Evolutionary conservation across 108 stramenopile species (phyloP).

Genomic region (Cyclotella choctawhatcheeana): DNA sequence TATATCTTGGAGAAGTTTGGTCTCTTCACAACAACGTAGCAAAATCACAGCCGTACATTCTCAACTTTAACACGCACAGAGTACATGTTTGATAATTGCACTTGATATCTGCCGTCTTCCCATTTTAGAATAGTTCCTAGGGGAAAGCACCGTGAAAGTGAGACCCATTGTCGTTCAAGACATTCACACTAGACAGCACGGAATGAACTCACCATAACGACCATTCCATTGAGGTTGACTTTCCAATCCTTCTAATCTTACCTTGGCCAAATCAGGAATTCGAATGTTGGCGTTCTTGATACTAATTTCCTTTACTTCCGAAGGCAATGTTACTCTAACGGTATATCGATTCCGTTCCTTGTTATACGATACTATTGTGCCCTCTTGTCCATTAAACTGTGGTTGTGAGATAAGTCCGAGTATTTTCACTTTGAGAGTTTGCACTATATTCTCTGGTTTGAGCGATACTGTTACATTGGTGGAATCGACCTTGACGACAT

Average conservation of each 20-base stretch:
- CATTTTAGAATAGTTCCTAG: conserved; percentile 9
- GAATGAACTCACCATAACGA: conserved; percentile 26
- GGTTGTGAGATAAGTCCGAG: conserved; percentile 31
- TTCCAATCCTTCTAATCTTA: conserved; percentile 44
- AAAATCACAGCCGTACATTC: conserved; percentile 29
- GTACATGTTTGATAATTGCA: conserved; percentile 22
- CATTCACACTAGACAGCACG: too few relatives aligned
- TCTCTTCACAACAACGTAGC: too few relatives aligned
- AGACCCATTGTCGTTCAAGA: too few relatives aligned
- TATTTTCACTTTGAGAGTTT: conserved; percentile 28
- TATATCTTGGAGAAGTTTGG: too few relatives aligned
- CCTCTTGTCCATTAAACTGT: conserved; percentile 28
- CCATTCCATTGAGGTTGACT: conserved; percentile 51
- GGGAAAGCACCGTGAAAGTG: not conserved
- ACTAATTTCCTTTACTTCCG: conserved; percentile 38
- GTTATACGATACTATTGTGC: conserved; percentile 31
- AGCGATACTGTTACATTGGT: conserved; percentile 17
- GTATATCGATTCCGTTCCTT: conserved; percentile 45
- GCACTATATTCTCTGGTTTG: conserved; percentile 33
- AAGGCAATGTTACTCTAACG: conserved; percentile 21
- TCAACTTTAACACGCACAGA: conserved; percentile 35
- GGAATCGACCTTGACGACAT: conserved; percentile 32
- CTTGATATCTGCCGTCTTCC: conserved; percentile 32
- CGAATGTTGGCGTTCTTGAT: conserved; percentile 35
- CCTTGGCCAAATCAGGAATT: conserved; percentile 32